Percentiles rank a stretch among this genome's conserved stretches.
phyloP scores from a whole-genome alignment of 2,329 filamentous ascomycete species.

The Fusarium sublunatum region DNA sequence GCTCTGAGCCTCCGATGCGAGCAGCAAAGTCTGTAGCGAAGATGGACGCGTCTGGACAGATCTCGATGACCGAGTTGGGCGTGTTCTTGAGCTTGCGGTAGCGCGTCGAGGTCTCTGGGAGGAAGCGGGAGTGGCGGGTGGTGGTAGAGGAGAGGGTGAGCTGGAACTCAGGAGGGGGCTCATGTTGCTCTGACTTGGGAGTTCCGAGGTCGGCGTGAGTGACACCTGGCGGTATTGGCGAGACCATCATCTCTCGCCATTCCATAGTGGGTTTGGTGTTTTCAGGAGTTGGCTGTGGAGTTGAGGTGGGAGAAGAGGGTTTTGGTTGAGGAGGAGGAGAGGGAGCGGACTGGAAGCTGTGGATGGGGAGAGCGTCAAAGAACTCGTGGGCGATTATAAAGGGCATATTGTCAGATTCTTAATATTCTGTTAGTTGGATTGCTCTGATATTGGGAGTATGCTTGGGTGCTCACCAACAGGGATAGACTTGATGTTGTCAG shows the following conservation, averaged over 20 bases:
- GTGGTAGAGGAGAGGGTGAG: conserved; percentile 79
- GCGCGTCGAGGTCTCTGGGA: conserved; percentile 83
- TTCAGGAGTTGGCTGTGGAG: conserved; percentile 53
- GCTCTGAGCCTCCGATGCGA: conserved; percentile 78
- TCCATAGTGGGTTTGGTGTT: conserved; percentile 61
- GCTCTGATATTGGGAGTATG: not conserved
- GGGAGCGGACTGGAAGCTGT: conserved; percentile 85
- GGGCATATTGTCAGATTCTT: conserved; percentile 77
- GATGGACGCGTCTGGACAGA: conserved; percentile 86
- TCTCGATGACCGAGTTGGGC: conserved; percentile 80
- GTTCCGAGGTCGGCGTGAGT: conserved; percentile 66
- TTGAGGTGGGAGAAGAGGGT: conserved; percentile 45
- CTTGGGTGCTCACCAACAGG: conserved; percentile 66
- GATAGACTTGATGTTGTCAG: conserved; percentile 87
- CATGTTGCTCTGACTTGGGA: conserved; percentile 62
- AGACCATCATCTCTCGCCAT: conserved; percentile 87
- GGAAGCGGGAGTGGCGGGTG: conserved; percentile 85
- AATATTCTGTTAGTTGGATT: conserved; percentile 15
- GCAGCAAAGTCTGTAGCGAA: conserved; percentile 84
- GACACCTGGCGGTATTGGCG: conserved; percentile 68
- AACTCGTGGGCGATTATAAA: conserved; percentile 98
- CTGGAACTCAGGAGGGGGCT: conserved; percentile 82
- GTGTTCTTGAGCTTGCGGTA: conserved; percentile 79
- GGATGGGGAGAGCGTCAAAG: conserved; percentile 97
- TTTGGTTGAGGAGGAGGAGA: conserved; percentile 47